A percentile compares a stretch with the other conserved stretches of the same genome.
These are phyloP conservation scores for Epichloe elymi DNA, from an alignment of 2,329 filamentous ascomycete species.

Conservation along the genomic window DNA sequence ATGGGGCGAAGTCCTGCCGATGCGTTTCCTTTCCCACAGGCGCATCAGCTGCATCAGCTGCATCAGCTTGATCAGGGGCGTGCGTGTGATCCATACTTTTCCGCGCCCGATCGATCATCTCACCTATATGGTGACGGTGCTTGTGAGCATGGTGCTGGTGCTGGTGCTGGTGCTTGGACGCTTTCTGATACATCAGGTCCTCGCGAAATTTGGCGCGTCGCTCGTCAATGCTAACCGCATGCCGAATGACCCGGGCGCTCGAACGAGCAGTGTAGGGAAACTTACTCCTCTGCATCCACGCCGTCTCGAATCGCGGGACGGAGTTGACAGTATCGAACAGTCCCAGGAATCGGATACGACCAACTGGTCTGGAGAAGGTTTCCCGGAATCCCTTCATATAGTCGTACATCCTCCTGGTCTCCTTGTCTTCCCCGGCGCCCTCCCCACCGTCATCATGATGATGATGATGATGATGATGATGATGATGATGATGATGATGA, in stretches of 20 bases:
- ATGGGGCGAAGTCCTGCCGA: slow-evolving; percentile 22
- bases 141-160: slow-evolving; percentile 10
- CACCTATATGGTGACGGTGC: slow-evolving; percentile 12
- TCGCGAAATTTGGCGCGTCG: slow-evolving; percentile 59
- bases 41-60: too few relatives aligned
- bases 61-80: neutral
- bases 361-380: slow-evolving; percentile 65
- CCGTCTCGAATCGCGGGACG: slow-evolving; percentile 61
- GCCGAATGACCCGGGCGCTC: slow-evolving; percentile 48
- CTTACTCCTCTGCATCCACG: slow-evolving; percentile 67
- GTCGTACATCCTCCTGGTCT: slow-evolving; percentile 45
- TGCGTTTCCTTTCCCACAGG: neutral
- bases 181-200: slow-evolving; percentile 48
- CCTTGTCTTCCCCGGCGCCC: slow-evolving; percentile 15
- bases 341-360: slow-evolving; percentile 62
- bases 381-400: slow-evolving; percentile 73
- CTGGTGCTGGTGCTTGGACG: slow-evolving; percentile 7
- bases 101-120: slow-evolving; percentile 9
- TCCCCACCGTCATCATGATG: slow-evolving; percentile 25
- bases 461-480: too few relatives aligned
- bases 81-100: slow-evolving; percentile 7
- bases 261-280: slow-evolving; percentile 55
- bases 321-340: slow-evolving; percentile 76
- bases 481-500: too few relatives aligned
- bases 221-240: slow-evolving; percentile 60